Base-by-base conservation (phyloP, 2,329 filamentous ascomycete genomes). In the Bipolaris zeicola region DNA sequence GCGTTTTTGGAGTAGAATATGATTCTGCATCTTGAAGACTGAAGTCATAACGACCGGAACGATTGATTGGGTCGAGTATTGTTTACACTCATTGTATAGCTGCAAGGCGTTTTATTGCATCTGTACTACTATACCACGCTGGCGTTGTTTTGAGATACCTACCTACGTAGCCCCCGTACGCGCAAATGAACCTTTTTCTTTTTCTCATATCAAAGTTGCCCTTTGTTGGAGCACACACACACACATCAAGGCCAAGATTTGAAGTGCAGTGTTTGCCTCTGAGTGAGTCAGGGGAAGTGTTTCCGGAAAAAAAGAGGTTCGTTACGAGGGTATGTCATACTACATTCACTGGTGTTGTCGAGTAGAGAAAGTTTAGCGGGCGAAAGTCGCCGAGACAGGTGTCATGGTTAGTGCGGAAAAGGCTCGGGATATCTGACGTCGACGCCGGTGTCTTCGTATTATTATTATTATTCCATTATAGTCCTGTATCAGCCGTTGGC, bases 1-100 rank as follows among this genome's bases (percentile, higher is more conserved):
- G 61, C 49, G 63, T 72, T 10, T 69, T 69, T 60, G 70, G 70
- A 7, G 58, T 60, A 44, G 67, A 73, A 20, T 58, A 68, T 51
- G 64, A 68, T 46, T 52, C 54, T 55, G 63, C 61, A 49, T 65
- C 61, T 61, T 68, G 61, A 61, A 52, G 44, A 62, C 13, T 50
- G 44, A 16, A 49, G 24, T 11, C 36, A 58, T 37, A 53, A 55
- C 14, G 42, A 58, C 31, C 49, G 22, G 57, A 48, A 58, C 45
- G 26, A 56, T 28, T 39, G 43, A 43, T 18, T 41, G 41, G 36
- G 45, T 41, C 26, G 49, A 54, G 10, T 31, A 31, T 53, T 39
- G 22, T 51, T 47, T 42, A 51, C 54, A 60, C 41, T 62, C 28
- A 34, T 55, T 60, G 26, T 50, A 45, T 28, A 42, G 49, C 31